These are phyloP conservation scores for Sporothrix luriei DNA, from an alignment of 2,329 filamentous ascomycete genomes.

Conservation along the genomic window DNA sequence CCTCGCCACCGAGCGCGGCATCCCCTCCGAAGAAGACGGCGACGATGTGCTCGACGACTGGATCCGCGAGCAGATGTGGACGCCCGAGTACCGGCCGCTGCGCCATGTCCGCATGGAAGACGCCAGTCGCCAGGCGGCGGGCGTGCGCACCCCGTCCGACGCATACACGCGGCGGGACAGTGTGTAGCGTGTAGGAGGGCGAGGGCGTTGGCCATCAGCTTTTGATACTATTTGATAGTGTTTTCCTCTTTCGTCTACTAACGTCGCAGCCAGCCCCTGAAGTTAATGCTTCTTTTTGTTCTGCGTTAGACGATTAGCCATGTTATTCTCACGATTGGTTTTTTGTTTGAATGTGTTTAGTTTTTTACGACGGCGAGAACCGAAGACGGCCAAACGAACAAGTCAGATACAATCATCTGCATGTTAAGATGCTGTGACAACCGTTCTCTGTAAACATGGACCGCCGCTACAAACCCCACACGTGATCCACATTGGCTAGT, in stretches of 20 bases:
- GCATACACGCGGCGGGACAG: slow-evolving; percentile 31
- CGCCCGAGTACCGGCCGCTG: slow-evolving; percentile 67
- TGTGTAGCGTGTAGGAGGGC: neutral
- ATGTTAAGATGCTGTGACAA: too few relatives aligned
- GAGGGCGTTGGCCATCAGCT: too few relatives aligned
- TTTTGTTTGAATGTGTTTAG: too few relatives aligned
- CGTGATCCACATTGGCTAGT: slow-evolving; percentile 13
- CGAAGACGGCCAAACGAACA: too few relatives aligned
- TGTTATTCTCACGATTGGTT: too few relatives aligned
- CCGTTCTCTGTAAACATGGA: too few relatives aligned
- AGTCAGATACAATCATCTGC: too few relatives aligned
- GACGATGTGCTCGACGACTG: slow-evolving; percentile 66
- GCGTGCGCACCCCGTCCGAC: slow-evolving; percentile 38
- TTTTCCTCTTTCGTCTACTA: neutral
- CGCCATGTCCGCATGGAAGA: slow-evolving; percentile 56
- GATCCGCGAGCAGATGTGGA: slow-evolving; percentile 81
- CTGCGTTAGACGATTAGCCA: too few relatives aligned
- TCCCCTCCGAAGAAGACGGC: slow-evolving; percentile 57
- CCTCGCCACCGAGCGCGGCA: slow-evolving; percentile 64
- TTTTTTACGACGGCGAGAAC: too few relatives aligned
- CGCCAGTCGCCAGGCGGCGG: slow-evolving; percentile 62
- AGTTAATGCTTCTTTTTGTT: too few relatives aligned
- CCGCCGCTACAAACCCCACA: neutral
- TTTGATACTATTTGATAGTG: neutral
- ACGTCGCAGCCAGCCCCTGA: too few relatives aligned